Evolutionary conservation across 306 rosid species (phyloP).

Genomic region (Oemleria cerasiformis): DNA sequence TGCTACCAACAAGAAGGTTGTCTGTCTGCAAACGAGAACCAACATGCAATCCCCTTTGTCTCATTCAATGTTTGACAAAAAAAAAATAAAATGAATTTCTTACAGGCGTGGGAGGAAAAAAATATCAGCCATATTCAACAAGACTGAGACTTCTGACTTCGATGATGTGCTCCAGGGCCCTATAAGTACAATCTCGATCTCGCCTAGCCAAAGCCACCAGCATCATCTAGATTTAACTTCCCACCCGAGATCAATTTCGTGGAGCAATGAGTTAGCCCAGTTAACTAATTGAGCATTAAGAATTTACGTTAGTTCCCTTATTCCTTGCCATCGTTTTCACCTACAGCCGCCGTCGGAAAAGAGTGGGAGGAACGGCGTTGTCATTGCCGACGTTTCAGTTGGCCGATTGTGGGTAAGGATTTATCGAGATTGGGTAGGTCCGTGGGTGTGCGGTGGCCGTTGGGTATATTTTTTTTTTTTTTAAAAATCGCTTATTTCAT

Average conservation of each 20-base stretch:
- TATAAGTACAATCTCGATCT: conserved; percentile 43
- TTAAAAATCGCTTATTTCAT: too few species aligned
- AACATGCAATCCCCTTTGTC: conserved; percentile 11
- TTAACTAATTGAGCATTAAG: conserved; percentile 38
- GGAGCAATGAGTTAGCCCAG: conserved; percentile 39
- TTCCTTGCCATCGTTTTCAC: conserved; percentile 32
- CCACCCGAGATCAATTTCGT: conserved; percentile 68
- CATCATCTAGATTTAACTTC: conserved; percentile 51
- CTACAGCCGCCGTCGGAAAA: too few species aligned
- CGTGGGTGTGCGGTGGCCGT: too few species aligned
- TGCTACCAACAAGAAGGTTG: too few species aligned
- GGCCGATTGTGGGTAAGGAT: too few species aligned
- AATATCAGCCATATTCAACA: conserved; percentile 45
- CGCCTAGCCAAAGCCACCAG: conserved; percentile 36
- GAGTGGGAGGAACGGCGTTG: too few species aligned
- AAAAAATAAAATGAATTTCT: conserved; percentile 1
- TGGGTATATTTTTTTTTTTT: too few species aligned
- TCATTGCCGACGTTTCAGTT: too few species aligned
- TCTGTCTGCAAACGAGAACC: conserved; percentile 25
- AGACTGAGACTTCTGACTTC: conserved; percentile 23
- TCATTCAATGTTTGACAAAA: not conserved
- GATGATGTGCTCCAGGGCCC: conserved; percentile 39
- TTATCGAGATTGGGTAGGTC: too few species aligned
- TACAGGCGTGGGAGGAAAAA: conserved; percentile 58
- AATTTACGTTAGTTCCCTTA: conserved; percentile 55